These are phyloP conservation scores for Streptanthus diversifolius DNA, from an alignment of 345 rosid species.

Conservation along the genomic window DNA sequence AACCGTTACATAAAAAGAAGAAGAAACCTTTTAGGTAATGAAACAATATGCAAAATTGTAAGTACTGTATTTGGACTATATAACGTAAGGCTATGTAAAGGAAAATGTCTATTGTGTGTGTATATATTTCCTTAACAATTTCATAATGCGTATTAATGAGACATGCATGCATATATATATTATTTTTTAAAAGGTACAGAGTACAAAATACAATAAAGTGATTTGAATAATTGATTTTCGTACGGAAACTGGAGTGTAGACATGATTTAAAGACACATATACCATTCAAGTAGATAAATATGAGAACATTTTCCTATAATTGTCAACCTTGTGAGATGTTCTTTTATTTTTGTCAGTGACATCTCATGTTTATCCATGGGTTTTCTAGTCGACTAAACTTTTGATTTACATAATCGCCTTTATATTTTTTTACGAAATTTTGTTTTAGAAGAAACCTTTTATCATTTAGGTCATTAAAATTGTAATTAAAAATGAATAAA, in stretches of 20 bases:
- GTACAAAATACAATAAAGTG: background rate
- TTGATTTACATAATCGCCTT: background rate
- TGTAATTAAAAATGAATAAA: background rate
- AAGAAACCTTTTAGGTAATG: too few relatives aligned
- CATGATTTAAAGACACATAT: background rate
- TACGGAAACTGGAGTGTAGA: background rate
- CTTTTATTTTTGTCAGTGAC: background rate
- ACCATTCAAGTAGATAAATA: conserved; percentile 1
- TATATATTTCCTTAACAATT: background rate
- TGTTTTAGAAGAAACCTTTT: background rate
- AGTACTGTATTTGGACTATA: background rate
- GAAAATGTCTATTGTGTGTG: background rate
- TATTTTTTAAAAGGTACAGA: background rate
- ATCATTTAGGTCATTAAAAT: too few relatives aligned
- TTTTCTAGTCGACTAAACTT: background rate
- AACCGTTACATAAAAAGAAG: background rate
- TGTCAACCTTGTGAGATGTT: background rate
- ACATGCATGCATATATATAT: background rate
- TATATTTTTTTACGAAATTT: background rate
- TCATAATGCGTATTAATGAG: background rate
- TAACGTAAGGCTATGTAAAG: background rate
- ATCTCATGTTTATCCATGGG: conserved; percentile 11
- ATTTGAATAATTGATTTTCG: background rate
- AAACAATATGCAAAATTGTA: background rate
- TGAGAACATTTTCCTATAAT: background rate